phyloP scores from a whole-genome alignment of 768 basidiomycete species.

The Chalciporus pseudorubinellus region DNA sequence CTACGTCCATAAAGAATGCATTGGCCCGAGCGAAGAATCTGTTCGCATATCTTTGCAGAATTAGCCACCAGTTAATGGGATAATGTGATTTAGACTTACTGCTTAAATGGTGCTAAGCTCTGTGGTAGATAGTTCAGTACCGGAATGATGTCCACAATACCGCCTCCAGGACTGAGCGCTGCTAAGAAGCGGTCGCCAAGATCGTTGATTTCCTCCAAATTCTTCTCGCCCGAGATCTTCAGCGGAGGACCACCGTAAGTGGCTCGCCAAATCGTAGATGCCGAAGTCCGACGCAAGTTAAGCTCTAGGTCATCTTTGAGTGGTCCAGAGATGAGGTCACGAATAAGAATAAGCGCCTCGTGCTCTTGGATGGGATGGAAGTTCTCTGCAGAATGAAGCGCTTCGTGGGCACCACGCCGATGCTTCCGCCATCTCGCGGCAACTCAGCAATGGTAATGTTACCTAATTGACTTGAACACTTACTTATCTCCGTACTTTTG shows the following conservation, averaged over 20 bases:
- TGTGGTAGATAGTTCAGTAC: no score
- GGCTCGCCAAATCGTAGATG: conserved; percentile 8
- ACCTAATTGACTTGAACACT: background rate
- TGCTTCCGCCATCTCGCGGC: conserved; percentile 4
- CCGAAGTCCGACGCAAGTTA: conserved; percentile 6
- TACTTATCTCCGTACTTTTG: conserved; percentile 11
- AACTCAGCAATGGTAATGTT: background rate
- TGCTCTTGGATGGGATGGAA: conserved; percentile 7
- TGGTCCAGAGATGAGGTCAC: conserved; percentile 1
- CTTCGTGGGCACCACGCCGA: conserved; percentile 4
- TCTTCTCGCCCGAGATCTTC: no score
- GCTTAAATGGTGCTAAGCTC: no score
- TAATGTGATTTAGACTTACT: no score
- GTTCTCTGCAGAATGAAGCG: background rate
- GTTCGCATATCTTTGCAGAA: no score
- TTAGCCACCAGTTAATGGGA: no score
- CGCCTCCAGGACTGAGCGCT: conserved; percentile 6
- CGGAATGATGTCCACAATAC: no score
- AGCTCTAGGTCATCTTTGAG: conserved; percentile 1
- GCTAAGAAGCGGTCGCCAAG: background rate
- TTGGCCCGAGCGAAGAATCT: no score
- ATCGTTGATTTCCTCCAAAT: no score
- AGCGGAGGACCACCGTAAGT: no score
- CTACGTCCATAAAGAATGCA: no score
- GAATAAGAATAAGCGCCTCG: conserved; percentile 8